Conservation (phyloP, 129 eudicot genomes). For the Chrysanthemum makinoi region DNA sequence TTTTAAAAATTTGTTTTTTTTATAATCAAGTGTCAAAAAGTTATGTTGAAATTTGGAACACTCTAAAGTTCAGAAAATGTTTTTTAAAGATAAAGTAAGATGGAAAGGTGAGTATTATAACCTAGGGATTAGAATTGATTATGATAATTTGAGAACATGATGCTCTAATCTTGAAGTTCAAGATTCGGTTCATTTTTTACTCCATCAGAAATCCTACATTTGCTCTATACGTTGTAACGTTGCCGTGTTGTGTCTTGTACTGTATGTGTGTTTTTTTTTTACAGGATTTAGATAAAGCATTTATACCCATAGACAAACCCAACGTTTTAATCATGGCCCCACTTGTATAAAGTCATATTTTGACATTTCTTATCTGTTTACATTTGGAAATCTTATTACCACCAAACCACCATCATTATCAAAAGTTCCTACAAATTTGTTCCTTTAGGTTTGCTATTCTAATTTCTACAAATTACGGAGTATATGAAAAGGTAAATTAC, state of each 20-base stretch:
- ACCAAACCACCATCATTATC: conserved; percentile 26
- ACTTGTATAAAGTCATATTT: conserved; percentile 27
- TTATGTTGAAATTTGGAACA: too few relatives aligned
- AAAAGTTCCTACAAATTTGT: not conserved
- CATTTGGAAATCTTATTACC: conserved; percentile 20
- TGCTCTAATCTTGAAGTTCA: conserved; percentile 14
- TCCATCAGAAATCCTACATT: conserved; percentile 14
- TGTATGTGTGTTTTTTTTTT: not conserved
- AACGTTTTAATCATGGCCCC: conserved; percentile 25
- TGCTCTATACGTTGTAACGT: conserved; percentile 3
- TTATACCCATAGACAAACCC: not conserved
- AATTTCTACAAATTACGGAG: conserved; percentile 6
- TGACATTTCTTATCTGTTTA: conserved; percentile 16
- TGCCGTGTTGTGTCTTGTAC: conserved; percentile 23
- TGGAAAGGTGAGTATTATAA: conserved; percentile 8
- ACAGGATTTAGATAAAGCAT: conserved; percentile 12
- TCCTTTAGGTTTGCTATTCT: not conserved
- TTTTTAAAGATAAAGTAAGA: conserved; percentile 5
- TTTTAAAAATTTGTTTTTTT: too few relatives aligned
- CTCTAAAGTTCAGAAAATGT: not conserved
- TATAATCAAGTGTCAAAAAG: too few relatives aligned
- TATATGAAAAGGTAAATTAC: too few relatives aligned
- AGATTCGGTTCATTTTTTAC: conserved; percentile 22
- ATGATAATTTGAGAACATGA: conserved; percentile 23
- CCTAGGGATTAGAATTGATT: conserved; percentile 14